Evolutionary conservation across 768 basidiomycete genomes (phyloP).

Genomic region (Mycena maculata): DNA sequence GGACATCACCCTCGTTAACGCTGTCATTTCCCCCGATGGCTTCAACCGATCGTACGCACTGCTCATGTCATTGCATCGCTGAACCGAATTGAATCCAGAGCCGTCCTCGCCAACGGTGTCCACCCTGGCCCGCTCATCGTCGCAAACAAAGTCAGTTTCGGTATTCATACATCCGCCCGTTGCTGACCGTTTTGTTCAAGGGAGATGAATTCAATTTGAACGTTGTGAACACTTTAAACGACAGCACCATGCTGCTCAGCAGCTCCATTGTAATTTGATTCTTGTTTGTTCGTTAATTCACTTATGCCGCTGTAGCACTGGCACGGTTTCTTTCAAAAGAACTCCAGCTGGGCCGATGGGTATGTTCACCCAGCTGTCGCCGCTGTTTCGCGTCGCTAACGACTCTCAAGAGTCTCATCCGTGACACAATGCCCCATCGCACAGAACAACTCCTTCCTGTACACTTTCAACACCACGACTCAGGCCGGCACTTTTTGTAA

Average conservation of each 20-base stretch:
- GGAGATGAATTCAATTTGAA: conserved; percentile 50
- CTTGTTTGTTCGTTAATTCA: neutral
- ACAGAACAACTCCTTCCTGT: too few relatives aligned
- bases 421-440: too few relatives aligned
- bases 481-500: too few relatives aligned
- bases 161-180: neutral
- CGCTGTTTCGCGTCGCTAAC: too few relatives aligned
- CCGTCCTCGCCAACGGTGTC: conserved; percentile 54
- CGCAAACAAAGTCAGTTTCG: conserved; percentile 44
- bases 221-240: conserved; percentile 50
- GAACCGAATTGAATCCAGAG: conserved; percentile 38
- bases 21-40: conserved; percentile 51
- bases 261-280: conserved; percentile 45
- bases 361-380: too few relatives aligned
- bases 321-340: conserved; percentile 52
- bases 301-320: conserved; percentile 48
- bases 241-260: conserved; percentile 50
- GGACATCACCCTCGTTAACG: conserved; percentile 47
- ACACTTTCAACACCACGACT: too few relatives aligned
- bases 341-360: conserved; percentile 39
- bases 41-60: conserved; percentile 44
- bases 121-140: conserved; percentile 59
- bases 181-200: conserved; percentile 1
- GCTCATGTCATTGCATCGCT: neutral
- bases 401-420: too few relatives aligned